These are phyloP conservation scores for Stephanodiscus triporus DNA, from an alignment of 108 stramenopile species.

Conservation along the genomic window DNA sequence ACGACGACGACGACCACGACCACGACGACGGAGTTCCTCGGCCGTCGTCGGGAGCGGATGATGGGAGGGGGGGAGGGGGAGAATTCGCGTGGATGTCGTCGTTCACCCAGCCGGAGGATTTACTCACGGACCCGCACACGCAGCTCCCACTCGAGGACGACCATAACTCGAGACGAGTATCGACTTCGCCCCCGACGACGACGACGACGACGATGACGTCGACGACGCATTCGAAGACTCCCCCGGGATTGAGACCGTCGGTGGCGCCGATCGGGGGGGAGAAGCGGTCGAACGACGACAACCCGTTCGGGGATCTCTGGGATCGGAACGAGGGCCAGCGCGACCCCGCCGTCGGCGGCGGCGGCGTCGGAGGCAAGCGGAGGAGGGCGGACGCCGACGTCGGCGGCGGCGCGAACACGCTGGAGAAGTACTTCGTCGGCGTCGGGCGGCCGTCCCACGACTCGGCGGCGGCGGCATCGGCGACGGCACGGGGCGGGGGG, in stretches of 20 bases:
- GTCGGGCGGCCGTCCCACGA: background rate
- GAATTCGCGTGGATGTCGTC: background rate
- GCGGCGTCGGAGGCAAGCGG: too few species aligned
- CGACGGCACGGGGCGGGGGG: background rate
- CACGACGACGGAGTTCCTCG: background rate
- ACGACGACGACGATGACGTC: background rate
- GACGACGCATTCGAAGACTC: slow-evolving; percentile 2
- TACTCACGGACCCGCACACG: slow-evolving; percentile 31
- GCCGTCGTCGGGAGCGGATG: slow-evolving; percentile 4
- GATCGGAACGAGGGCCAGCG: background rate
- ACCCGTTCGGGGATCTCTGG: slow-evolving; percentile 50
- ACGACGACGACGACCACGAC: slow-evolving; percentile 1
- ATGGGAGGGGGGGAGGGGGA: background rate
- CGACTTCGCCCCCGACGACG: slow-evolving; percentile 11
- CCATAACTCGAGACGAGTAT: slow-evolving; percentile 7
- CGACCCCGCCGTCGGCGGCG: background rate
- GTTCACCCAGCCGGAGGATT: slow-evolving; percentile 42
- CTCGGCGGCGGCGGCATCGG: background rate
- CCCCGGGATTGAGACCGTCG: slow-evolving; percentile 7
- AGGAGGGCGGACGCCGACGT: background rate
- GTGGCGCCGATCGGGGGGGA: background rate
- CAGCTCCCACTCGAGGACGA: background rate
- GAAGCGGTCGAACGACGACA: slow-evolving; percentile 4
- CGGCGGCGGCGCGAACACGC: slow-evolving; percentile 8
- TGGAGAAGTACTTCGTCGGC: slow-evolving; percentile 34